phyloP scores from a whole-genome alignment of 306 rosid genomes.

The Inga laurina region DNA sequence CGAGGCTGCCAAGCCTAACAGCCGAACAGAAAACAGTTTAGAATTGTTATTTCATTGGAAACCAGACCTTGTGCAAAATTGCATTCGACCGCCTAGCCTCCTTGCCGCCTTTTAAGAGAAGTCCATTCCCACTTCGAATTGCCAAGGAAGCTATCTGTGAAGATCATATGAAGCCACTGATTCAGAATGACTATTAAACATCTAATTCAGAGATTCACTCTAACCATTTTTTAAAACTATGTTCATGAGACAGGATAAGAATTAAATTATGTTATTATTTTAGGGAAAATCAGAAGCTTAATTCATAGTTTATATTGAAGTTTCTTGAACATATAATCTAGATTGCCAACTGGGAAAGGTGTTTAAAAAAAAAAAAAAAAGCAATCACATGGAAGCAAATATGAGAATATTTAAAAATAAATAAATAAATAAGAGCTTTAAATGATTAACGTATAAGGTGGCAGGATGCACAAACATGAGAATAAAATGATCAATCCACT shows the following conservation, averaged over 20 bases:
- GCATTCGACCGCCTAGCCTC: slow-evolving; percentile 96
- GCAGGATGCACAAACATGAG: background rate
- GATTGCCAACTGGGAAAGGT: slow-evolving; percentile 18
- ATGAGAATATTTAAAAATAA: background rate
- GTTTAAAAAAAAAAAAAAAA: background rate
- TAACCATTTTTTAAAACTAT: background rate
- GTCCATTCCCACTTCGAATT: slow-evolving; percentile 94
- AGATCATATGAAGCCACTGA: slow-evolving; percentile 28
- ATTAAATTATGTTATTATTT: slow-evolving; percentile 23
- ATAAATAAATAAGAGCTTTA: background rate
- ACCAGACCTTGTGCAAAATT: slow-evolving; percentile 78
- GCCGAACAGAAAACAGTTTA: background rate
- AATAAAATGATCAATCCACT: background rate
- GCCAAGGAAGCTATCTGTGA: slow-evolving; percentile 96
- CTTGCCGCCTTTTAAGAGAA: slow-evolving; percentile 98
- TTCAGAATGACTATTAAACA: slow-evolving; percentile 34
- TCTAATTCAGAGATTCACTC: slow-evolving; percentile 11
- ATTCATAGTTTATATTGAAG: background rate
- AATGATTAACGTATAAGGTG: background rate
- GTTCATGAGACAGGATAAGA: slow-evolving; percentile 1
- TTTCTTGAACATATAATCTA: slow-evolving; percentile 19
- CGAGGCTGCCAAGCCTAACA: slow-evolving; percentile 17
- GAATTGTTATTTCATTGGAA: slow-evolving; percentile 31
- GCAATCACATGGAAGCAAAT: background rate
- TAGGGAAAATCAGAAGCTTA: slow-evolving; percentile 9